Percentiles rank a stretch among this genome's conserved stretches.
These are phyloP conservation scores for Angomonas desouzai DNA, from an alignment of 208 protist species.

Conservation along the genomic window DNA sequence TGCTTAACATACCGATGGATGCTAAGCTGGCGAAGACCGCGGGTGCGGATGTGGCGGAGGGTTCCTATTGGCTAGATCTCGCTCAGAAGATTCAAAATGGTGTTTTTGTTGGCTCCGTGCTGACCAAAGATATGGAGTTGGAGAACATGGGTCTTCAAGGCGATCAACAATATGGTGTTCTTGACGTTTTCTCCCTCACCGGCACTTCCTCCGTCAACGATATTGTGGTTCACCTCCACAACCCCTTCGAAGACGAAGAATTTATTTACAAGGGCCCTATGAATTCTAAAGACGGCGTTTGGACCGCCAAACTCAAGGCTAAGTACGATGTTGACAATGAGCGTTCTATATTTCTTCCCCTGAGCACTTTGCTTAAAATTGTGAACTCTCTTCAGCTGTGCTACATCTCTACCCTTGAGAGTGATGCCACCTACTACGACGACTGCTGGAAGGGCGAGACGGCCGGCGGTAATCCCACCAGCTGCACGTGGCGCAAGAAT, in stretches of 20 bases:
- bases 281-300: conserved; percentile 42
- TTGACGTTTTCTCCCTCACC: conserved; percentile 53
- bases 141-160: conserved; percentile 53
- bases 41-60: conserved; percentile 34
- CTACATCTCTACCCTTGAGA: conserved; percentile 45
- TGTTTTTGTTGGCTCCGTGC: conserved; percentile 47
- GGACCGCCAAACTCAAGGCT: conserved; percentile 39
- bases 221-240: conserved; percentile 62
- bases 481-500: conserved; percentile 67
- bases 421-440: conserved; percentile 27
- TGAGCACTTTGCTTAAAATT: conserved; percentile 42
- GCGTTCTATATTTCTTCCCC: conserved; percentile 53
- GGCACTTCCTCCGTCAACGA: conserved; percentile 38
- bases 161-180: conserved; percentile 59
- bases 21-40: conserved; percentile 54
- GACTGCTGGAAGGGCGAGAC: conserved; percentile 41
- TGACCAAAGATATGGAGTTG: conserved; percentile 29
- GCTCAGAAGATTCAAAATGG: conserved; percentile 34
- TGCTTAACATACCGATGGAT: conserved; percentile 65
- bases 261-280: conserved; percentile 53
- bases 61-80: conserved; percentile 40
- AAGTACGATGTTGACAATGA: conserved; percentile 46
- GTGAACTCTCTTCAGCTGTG: conserved; percentile 55
- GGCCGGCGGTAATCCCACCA: conserved; percentile 66
- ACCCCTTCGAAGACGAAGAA: conserved; percentile 56